These are phyloP conservation scores for Stagonosporopsis cucurbitacearum DNA, from an alignment of 2,329 filamentous ascomycete species.

Conservation along the genomic window DNA sequence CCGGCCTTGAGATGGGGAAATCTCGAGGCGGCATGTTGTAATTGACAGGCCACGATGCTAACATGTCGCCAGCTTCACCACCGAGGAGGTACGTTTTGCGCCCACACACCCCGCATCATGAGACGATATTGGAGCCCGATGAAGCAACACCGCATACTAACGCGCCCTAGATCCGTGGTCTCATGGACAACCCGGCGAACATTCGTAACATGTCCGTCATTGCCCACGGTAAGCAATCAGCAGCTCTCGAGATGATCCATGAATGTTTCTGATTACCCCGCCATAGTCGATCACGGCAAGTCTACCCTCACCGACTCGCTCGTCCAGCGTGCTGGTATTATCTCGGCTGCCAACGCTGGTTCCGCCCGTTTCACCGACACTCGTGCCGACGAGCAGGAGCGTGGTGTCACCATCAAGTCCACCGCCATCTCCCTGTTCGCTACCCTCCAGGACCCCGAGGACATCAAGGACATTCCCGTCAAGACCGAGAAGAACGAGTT, in stretches of 20 bases:
- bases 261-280: constrained; percentile 32
- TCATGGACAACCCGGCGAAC: constrained; percentile 81
- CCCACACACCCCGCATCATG: constrained; percentile 29
- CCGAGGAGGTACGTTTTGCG: constrained; percentile 74
- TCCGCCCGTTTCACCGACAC: constrained; percentile 97
- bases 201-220: constrained; percentile 99
- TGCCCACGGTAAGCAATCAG: constrained; percentile 76
- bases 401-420: constrained; percentile 99
- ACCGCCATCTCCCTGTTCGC: constrained; percentile 99
- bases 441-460: constrained; percentile 78
- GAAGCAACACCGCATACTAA: constrained; percentile 32
- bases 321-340: constrained; percentile 98
- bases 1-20: background rate
- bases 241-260: constrained; percentile 8
- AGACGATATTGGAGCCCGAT: constrained; percentile 22
- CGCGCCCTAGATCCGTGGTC: constrained; percentile 68
- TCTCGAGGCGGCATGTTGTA: background rate
- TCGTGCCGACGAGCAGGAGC: constrained; percentile 96
- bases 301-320: constrained; percentile 99
- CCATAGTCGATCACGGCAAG: constrained; percentile 94
- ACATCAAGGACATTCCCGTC: constrained; percentile 93
- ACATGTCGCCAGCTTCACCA: constrained; percentile 82
- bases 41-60: constrained; percentile 50
- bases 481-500: constrained; percentile 93
- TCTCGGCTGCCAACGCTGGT: constrained; percentile 96